These are phyloP conservation scores for Fusarium circinatum DNA, from an alignment of 2,329 filamentous ascomycete species.

Conservation along the genomic window DNA sequence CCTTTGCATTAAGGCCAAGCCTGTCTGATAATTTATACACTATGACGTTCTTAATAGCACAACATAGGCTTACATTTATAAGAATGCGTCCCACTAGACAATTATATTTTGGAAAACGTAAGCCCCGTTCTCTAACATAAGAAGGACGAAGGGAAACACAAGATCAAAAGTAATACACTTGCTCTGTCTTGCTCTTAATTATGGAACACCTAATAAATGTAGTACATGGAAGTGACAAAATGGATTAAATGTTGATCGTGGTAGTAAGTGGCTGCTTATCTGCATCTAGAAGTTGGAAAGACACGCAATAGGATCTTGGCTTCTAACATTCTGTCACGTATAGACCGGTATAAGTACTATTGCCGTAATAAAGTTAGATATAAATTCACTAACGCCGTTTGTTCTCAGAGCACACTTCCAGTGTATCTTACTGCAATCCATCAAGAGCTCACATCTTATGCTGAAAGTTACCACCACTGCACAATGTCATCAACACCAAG, in stretches of 20 bases:
- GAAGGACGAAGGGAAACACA: rapidly evolving
- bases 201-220: too few relatives aligned
- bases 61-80: too few relatives aligned
- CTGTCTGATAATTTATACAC: rapidly evolving
- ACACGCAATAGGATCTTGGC: rapidly evolving
- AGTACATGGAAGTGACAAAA: neutral
- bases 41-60: too few relatives aligned
- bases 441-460: too few relatives aligned
- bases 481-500: neutral
- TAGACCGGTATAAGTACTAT: rapidly evolving
- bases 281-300: rapidly evolving
- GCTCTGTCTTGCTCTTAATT: too few relatives aligned
- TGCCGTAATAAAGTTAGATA: rapidly evolving
- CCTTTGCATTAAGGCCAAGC: rapidly evolving
- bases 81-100: too few relatives aligned
- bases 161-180: neutral
- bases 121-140: too few relatives aligned
- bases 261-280: neutral
- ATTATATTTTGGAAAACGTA: too few relatives aligned
- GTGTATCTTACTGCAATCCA: too few relatives aligned
- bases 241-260: rapidly evolving
- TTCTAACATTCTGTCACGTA: neutral
- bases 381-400: neutral
- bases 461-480: rapidly evolving
- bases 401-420: rapidly evolving